Evolutionary conservation across 2,329 filamentous ascomycete species (phyloP).

Genomic region (Trichoderma guizhouense): DNA sequence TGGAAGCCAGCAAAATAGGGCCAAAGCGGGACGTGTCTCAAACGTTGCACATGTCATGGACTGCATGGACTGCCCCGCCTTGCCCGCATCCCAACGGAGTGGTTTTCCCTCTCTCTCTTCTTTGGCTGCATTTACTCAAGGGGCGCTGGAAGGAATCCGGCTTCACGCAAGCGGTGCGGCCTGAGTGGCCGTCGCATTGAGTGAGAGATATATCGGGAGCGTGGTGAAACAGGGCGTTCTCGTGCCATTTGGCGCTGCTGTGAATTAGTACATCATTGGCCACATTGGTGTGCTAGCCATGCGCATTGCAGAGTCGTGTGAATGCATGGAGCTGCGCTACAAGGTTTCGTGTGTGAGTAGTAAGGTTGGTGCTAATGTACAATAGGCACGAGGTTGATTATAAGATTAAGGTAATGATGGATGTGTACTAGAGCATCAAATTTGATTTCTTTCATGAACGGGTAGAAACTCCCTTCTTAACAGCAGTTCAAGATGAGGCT

Average conservation of each 20-base stretch:
- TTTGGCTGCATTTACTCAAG: background rate
- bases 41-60: background rate
- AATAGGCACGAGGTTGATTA: background rate
- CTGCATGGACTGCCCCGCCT: background rate
- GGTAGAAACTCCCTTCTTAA: background rate
- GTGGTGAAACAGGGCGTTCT: slow-evolving; percentile 10
- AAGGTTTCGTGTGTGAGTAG: background rate
- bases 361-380: background rate
- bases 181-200: background rate
- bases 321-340: background rate
- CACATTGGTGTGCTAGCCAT: background rate
- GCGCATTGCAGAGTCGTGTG: background rate
- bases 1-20: background rate
- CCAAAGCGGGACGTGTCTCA: background rate
- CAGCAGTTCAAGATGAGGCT: background rate
- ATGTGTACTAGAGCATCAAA: background rate
- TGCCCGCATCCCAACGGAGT: background rate
- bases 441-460: background rate
- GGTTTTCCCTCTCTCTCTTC: background rate
- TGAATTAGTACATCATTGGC: background rate
- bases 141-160: background rate
- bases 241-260: background rate
- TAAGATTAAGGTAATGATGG: background rate
- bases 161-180: background rate
- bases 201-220: slow-evolving; percentile 9